Conservation (phyloP, 2,329 filamentous ascomycete species). For the Colletotrichum tropicicola region DNA sequence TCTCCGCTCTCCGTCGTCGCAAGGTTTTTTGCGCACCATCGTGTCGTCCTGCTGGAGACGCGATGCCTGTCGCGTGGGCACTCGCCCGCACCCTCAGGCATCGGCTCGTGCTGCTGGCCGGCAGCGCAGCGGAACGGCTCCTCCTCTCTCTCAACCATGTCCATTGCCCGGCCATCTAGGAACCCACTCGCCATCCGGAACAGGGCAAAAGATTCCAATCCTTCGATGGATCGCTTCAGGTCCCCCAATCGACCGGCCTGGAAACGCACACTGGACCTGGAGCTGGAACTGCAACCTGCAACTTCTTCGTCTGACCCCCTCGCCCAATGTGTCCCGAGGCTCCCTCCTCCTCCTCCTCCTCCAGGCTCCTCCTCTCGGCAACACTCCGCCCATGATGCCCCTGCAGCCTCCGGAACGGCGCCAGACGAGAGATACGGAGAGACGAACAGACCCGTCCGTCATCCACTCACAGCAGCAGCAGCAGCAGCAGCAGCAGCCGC, state of each 20-base stretch:
- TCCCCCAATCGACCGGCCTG: conserved; percentile 6
- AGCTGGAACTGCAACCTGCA: conserved; percentile 13
- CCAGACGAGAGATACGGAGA: not conserved
- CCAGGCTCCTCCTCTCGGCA: conserved; percentile 16
- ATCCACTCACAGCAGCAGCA: conserved; percentile 19
- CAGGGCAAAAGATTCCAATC: conserved; percentile 15
- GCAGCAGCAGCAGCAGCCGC: no score
- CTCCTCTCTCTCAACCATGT: conserved; percentile 4
- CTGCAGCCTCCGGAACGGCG: conserved; percentile 21
- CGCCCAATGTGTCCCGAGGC: conserved; percentile 24
- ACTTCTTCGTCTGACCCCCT: conserved; percentile 28
- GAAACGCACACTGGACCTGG: no score
- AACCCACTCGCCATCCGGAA: conserved; percentile 11
- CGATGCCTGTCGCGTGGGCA: conserved; percentile 20
- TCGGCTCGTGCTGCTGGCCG: conserved; percentile 1
- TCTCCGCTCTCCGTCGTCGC: conserved; percentile 1
- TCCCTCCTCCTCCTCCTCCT: not conserved
- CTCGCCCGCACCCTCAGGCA: not conserved
- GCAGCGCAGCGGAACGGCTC: conserved; percentile 1
- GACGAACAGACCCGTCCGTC: conserved; percentile 10
- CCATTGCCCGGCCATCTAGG: not conserved
- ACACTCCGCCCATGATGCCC: conserved; percentile 21
- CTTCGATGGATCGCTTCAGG: conserved; percentile 14
- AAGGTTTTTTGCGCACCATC: conserved; percentile 10
- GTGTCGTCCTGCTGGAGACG: conserved; percentile 3